phyloP scores from a whole-genome alignment of 2,329 filamentous ascomycete genomes.

The Arthrobotrys megalospora region DNA sequence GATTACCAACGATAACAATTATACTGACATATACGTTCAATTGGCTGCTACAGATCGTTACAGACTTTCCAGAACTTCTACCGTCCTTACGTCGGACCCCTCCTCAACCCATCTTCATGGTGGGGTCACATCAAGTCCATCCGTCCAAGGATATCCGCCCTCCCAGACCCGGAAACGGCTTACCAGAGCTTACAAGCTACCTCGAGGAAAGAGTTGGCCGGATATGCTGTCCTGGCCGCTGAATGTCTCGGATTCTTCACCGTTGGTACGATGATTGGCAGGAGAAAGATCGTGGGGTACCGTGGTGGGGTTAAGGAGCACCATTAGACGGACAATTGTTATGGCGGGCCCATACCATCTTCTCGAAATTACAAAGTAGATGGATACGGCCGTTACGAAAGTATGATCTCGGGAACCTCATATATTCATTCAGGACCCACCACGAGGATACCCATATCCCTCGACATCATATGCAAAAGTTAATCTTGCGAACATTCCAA shows the following conservation, averaged over 20 bases:
- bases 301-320: conserved; percentile 76
- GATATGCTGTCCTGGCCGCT: conserved; percentile 83
- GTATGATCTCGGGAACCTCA: conserved; percentile 12
- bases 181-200: conserved; percentile 78
- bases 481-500: conserved; percentile 26
- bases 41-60: conserved; percentile 32
- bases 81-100: conserved; percentile 37
- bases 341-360: conserved; percentile 18
- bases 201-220: conserved; percentile 78
- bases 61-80: conserved; percentile 48
- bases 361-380: conserved; percentile 4
- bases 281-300: conserved; percentile 96
- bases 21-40: background rate
- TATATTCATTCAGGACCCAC: background rate
- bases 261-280: conserved; percentile 94
- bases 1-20: background rate
- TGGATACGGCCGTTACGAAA: conserved; percentile 18
- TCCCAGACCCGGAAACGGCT: conserved; percentile 74
- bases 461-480: conserved; percentile 39
- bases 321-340: conserved; percentile 69
- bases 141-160: conserved; percentile 69
- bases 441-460: conserved; percentile 15
- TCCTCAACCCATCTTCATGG: conserved; percentile 58
- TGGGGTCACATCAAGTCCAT: conserved; percentile 58
- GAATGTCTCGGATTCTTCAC: conserved; percentile 98